These are phyloP conservation scores for Boletus subparvulus DNA, from an alignment of 768 basidiomycete species.

Conservation along the genomic window DNA sequence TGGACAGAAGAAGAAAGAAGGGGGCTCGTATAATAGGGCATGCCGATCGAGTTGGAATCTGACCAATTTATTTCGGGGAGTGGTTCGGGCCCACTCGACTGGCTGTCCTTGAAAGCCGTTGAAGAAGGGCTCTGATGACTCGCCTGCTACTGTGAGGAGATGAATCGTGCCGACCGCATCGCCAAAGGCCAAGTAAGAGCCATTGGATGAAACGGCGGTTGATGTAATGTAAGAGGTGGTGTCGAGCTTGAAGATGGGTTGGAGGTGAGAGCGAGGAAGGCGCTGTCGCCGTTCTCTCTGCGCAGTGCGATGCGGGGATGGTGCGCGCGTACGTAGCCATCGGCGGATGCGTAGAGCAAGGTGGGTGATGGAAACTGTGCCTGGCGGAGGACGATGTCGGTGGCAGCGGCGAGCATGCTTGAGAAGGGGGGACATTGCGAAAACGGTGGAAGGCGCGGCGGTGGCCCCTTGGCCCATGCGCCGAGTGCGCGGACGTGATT, in stretches of 20 bases:
- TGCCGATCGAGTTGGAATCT: conserved; percentile 75
- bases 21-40: conserved; percentile 74
- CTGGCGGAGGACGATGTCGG: conserved; percentile 61
- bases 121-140: conserved; percentile 59
- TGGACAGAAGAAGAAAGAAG: conserved; percentile 45
- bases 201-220: conserved; percentile 53
- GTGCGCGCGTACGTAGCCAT: conserved; percentile 73
- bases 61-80: conserved; percentile 78
- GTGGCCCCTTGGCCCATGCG: conserved; percentile 74
- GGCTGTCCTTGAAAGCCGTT: conserved; percentile 90
- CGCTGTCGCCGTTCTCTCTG: too few species aligned
- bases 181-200: conserved; percentile 90
- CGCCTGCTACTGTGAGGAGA: conserved; percentile 73
- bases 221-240: too few species aligned
- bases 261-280: too few species aligned
- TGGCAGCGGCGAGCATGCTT: conserved; percentile 61
- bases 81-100: conserved; percentile 76
- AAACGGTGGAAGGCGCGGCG: conserved; percentile 30
- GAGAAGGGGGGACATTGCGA: conserved; percentile 49
- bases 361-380: conserved; percentile 51
- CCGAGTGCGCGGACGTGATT: conserved; percentile 72
- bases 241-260: too few species aligned
- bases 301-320: conserved; percentile 40
- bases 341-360: conserved; percentile 66
- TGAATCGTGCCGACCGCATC: conserved; percentile 85